Evolutionary conservation across 495 filamentous ascomycete genomes (phyloP).

Genomic region (Podospora conica): DNA sequence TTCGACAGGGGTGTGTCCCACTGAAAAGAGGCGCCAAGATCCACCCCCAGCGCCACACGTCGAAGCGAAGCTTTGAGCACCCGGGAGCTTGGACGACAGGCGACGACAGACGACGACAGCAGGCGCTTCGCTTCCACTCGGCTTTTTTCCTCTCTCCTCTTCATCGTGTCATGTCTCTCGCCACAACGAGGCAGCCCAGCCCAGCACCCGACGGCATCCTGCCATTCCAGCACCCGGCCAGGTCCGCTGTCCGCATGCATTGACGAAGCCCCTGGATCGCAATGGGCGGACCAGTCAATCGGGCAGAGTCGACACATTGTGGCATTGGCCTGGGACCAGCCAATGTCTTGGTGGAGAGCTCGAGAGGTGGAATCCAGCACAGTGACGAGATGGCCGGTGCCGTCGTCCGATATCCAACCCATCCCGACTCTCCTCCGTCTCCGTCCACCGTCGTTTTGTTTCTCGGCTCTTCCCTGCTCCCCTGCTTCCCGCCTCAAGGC

Average conservation of each 20-base stretch:
- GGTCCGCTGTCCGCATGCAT: conserved; percentile 9
- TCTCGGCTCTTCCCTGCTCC: not conserved
- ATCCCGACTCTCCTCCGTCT: not conserved
- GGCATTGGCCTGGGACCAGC: not conserved
- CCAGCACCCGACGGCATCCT: conserved; percentile 1
- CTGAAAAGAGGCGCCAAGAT: not conserved
- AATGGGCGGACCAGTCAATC: not conserved
- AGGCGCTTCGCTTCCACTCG: too few species aligned
- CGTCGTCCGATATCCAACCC: conserved; percentile 11
- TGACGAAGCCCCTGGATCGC: conserved; percentile 10
- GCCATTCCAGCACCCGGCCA: not conserved
- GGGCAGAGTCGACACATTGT: conserved; percentile 2
- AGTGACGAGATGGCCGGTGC: not conserved
- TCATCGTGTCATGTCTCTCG: too few species aligned
- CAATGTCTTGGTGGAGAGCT: not conserved
- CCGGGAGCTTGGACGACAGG: not conserved
- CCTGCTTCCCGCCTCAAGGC: conserved; percentile 1
- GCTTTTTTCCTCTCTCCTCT: too few species aligned
- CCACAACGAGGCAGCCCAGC: too few species aligned
- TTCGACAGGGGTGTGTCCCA: not conserved
- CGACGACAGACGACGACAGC: too few species aligned
- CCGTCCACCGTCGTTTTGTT: not conserved
- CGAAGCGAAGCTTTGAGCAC: not conserved
- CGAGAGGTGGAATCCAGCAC: not conserved
- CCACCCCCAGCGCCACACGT: conserved; percentile 6